Evolutionary conservation across 495 filamentous ascomycete species (phyloP), one percentile per base, ranked within the genome.

Genomic region (Penicillium paxilli): DNA sequence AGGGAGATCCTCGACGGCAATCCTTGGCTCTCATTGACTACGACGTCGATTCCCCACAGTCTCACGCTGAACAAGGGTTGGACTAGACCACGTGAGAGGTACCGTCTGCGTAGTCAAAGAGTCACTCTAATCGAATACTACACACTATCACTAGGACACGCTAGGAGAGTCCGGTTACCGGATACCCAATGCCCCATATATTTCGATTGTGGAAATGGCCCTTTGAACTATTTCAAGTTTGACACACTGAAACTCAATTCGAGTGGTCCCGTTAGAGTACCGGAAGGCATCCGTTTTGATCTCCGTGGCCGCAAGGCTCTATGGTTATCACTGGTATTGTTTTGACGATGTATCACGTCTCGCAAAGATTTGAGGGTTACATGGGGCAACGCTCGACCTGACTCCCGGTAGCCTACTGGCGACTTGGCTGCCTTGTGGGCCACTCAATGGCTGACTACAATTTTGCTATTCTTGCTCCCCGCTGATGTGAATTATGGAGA

Each of bases 331-430:
- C n/a, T n/a, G n/a, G n/a, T 47, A 30, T 62, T 19, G n/a, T 19
- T 16, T 38, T 52, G 49, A 49, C 40, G 55, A 32, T 42, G 64
- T 62, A 62, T 54, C 44, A 62, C 58, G 56, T 59, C 47, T 62
- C 28, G 49, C 55, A 53, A 59, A 62, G 52, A 64, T 55, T 57
- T 17, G 47, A 44, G 33, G 61, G 51, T 53, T 47, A 62, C 51
- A 54, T 58, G 44, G 50, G 48, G 44, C 51, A 49, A 58, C 37
- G 16, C 26, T 56, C 24, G 51, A 59, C 55, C 52, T 25, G 38
- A 55, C 47, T 50, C 8, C 44, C 58, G 60, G 32, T 57, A 59
- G 51, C 32, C 35, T 24, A 48, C 49, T 42, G 22, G 37, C 33
- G 49, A 45, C 44, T 30, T 23, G 46, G 33, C 32, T 51, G 33